Percentiles rank a stretch among this genome's conserved stretches.
phyloP scores from a whole-genome alignment of 306 rosid species.

The Castanea mollissima region DNA sequence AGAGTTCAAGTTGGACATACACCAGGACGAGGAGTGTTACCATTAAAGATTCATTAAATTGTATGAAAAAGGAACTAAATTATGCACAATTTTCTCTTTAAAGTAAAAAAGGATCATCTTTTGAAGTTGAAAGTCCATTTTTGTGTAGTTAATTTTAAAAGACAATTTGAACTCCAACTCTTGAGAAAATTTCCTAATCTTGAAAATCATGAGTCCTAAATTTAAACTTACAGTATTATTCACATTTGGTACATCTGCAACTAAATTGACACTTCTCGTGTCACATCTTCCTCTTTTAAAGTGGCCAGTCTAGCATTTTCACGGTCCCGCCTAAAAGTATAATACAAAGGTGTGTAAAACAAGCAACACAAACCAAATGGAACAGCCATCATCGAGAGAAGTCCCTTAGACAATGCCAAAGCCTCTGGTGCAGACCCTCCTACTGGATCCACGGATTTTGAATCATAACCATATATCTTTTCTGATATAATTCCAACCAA shows the following conservation, averaged over 20 bases:
- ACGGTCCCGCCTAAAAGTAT: constrained; percentile 63
- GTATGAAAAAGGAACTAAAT: background rate
- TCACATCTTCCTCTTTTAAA: constrained; percentile 63
- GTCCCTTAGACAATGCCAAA: constrained; percentile 86
- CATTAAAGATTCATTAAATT: background rate
- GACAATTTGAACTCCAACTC: background rate
- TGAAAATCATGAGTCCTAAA: background rate
- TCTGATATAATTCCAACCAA: constrained; percentile 95
- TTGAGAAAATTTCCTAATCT: constrained; percentile 1
- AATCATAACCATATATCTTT: constrained; percentile 72
- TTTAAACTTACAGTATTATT: constrained; percentile 7
- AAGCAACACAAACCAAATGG: constrained; percentile 94
- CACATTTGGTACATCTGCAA: background rate
- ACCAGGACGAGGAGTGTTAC: constrained; percentile 1
- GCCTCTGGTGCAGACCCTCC: constrained; percentile 76
- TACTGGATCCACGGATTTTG: constrained; percentile 64
- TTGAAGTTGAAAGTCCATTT: constrained; percentile 7
- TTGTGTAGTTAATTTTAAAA: background rate
- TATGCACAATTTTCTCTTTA: background rate
- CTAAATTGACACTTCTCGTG: constrained; percentile 8
- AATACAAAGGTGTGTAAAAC: constrained; percentile 82
- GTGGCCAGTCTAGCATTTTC: constrained; percentile 53
- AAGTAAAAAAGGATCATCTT: constrained; percentile 8
- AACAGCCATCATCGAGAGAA: constrained; percentile 77
- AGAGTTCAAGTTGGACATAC: background rate